Conservation (phyloP, 192 early-diverging fungal species). For the Coemansia sp. region DNA sequence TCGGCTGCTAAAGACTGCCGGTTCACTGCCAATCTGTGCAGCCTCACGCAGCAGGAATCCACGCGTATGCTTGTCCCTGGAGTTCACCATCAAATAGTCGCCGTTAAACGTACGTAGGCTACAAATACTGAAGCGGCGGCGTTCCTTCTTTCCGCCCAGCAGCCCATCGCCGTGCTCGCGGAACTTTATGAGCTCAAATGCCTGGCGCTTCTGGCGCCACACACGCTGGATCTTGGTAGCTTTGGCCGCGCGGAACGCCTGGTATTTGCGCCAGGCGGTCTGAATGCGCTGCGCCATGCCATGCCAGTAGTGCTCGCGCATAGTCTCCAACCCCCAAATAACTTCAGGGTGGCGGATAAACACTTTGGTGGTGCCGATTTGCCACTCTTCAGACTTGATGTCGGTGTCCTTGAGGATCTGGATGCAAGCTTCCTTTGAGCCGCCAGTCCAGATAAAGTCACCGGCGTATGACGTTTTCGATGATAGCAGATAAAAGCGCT, state of each 20-base stretch:
- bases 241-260: constrained; percentile 61
- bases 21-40: constrained; percentile 48
- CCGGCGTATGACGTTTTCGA: constrained; percentile 77
- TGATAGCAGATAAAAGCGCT: constrained; percentile 75
- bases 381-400: constrained; percentile 86
- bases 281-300: constrained; percentile 92
- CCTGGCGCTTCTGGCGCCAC: constrained; percentile 76
- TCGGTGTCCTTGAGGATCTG: constrained; percentile 84
- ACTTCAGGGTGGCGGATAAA: constrained; percentile 97
- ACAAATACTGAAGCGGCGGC: constrained; percentile 80
- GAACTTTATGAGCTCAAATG: constrained; percentile 85
- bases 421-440: constrained; percentile 64
- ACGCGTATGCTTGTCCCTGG: constrained; percentile 13
- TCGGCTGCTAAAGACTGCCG: constrained; percentile 59
- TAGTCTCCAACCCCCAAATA: constrained; percentile 84
- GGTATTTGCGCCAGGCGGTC: constrained; percentile 78
- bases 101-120: constrained; percentile 84
- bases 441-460: constrained; percentile 80
- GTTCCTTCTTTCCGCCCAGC: constrained; percentile 85
- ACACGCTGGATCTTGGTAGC: constrained; percentile 72
- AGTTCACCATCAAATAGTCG: constrained; percentile 79
- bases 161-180: constrained; percentile 92
- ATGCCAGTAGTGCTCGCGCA: constrained; percentile 95
- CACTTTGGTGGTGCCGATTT: constrained; percentile 90
- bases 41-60: constrained; percentile 41